phyloP scores from a whole-genome alignment of 2,329 filamentous ascomycete genomes.

The Aspergillus hiratsukae region DNA sequence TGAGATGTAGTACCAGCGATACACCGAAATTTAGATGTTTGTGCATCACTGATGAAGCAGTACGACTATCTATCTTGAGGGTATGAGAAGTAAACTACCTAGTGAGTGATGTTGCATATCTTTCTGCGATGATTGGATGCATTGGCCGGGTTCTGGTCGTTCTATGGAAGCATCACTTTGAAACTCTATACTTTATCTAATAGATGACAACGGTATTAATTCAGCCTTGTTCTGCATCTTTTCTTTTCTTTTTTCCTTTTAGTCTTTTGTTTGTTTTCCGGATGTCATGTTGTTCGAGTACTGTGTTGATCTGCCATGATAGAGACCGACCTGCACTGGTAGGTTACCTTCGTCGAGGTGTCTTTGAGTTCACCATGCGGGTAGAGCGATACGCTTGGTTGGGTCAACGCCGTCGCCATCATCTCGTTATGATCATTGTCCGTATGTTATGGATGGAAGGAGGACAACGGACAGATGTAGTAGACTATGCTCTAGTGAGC shows the following conservation, averaged over 20 bases:
- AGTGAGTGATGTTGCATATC: conserved; percentile 1
- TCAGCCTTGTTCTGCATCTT: neutral
- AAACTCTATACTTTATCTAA: conserved; percentile 5
- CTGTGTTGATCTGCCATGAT: neutral
- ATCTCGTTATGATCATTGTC: neutral
- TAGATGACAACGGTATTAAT: neutral
- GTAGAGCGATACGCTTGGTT: conserved; percentile 4
- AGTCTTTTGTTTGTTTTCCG: neutral
- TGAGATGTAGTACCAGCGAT: neutral
- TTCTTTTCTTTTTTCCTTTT: neutral
- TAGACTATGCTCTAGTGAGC: neutral
- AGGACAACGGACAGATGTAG: neutral
- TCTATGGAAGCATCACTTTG: conserved; percentile 21
- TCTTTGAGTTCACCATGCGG: neutral
- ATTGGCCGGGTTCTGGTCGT: conserved; percentile 9
- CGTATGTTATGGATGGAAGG: neutral
- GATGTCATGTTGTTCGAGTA: neutral
- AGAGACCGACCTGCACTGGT: too few species aligned
- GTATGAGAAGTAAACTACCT: conserved; percentile 1
- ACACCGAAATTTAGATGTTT: neutral
- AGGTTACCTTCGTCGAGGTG: neutral
- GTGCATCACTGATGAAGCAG: neutral
- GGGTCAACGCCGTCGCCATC: neutral
- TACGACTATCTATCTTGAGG: neutral
- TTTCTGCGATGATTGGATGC: conserved; percentile 15